Percentiles rank a stretch among this genome's conserved stretches.
These are phyloP conservation scores for Septoria linicola DNA, from an alignment of 2,329 filamentous ascomycete genomes.

Conservation along the genomic window DNA sequence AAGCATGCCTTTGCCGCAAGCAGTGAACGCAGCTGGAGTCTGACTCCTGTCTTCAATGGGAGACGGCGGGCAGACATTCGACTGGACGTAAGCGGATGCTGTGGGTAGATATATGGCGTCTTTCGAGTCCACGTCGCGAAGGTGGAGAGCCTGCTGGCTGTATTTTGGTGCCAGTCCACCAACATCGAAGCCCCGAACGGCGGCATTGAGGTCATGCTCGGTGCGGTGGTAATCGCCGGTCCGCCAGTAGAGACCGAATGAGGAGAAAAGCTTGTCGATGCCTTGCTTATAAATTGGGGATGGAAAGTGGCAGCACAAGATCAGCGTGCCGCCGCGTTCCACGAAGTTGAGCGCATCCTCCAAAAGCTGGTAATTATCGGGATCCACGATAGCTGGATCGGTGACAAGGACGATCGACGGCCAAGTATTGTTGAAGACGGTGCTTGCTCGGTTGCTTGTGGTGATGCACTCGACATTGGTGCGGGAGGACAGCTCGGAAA, in stretches of 20 bases:
- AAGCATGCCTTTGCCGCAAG: constrained; percentile 20
- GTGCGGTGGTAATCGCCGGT: constrained; percentile 28
- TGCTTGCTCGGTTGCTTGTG: constrained; percentile 15
- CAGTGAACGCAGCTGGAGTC: constrained; percentile 24
- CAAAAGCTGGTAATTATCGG: constrained; percentile 9
- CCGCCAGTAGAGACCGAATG: constrained; percentile 24
- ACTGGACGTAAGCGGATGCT: constrained; percentile 17
- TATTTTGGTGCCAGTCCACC: constrained; percentile 16
- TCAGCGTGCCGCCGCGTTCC: constrained; percentile 22
- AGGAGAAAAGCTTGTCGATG: constrained; percentile 22
- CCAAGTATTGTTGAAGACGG: constrained; percentile 6
- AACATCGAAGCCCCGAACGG: constrained; percentile 14
- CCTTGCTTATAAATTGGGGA: constrained; percentile 12
- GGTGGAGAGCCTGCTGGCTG: constrained; percentile 28
- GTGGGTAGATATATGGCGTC: constrained; percentile 27
- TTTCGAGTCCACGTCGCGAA: constrained; percentile 17
- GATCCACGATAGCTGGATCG: constrained; percentile 20
- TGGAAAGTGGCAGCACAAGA: constrained; percentile 27
- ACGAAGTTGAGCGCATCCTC: constrained; percentile 24
- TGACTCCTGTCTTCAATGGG: constrained; percentile 20
- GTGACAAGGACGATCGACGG: constrained; percentile 21
- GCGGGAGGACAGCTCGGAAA: constrained; percentile 14
- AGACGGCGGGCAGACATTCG: constrained; percentile 20
- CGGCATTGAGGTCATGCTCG: constrained; percentile 22
- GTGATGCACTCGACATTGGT: constrained; percentile 22